phyloP scores from a whole-genome alignment of 306 rosid species.

The Cucurbita pepo region DNA sequence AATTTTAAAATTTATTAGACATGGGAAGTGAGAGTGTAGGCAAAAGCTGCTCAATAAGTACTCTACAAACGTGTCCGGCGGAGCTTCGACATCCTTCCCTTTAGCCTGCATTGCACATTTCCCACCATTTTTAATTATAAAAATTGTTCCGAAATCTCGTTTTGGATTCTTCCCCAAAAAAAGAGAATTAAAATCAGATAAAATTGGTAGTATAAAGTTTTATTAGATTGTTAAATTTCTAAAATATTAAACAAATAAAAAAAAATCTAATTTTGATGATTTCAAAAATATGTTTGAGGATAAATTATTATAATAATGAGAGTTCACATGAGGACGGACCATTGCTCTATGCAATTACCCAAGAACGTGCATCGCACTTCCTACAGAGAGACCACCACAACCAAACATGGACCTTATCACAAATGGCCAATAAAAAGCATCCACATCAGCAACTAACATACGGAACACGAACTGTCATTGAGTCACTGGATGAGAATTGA shows the following conservation, averaged over 20 bases:
- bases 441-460: neutral
- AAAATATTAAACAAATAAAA: too few species aligned
- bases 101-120: neutral
- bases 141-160: too few species aligned
- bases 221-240: too few species aligned
- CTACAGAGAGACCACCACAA: neutral
- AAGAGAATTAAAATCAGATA: neutral
- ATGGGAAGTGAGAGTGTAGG: neutral
- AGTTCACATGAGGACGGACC: neutral
- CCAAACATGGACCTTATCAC: neutral
- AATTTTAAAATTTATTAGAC: too few species aligned
- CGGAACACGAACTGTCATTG: neutral
- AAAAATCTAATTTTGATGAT: neutral
- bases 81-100: neutral
- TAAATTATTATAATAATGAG: neutral
- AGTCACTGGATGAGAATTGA: neutral
- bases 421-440: neutral
- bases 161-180: neutral
- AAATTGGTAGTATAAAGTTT: too few species aligned
- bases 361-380: neutral
- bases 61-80: neutral
- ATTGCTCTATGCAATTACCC: neutral
- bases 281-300: neutral
- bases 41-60: neutral
- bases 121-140: neutral